Evolutionary conservation across 2,329 filamentous ascomycete species (phyloP).

Genomic region (Cryphonectria nitschkei): DNA sequence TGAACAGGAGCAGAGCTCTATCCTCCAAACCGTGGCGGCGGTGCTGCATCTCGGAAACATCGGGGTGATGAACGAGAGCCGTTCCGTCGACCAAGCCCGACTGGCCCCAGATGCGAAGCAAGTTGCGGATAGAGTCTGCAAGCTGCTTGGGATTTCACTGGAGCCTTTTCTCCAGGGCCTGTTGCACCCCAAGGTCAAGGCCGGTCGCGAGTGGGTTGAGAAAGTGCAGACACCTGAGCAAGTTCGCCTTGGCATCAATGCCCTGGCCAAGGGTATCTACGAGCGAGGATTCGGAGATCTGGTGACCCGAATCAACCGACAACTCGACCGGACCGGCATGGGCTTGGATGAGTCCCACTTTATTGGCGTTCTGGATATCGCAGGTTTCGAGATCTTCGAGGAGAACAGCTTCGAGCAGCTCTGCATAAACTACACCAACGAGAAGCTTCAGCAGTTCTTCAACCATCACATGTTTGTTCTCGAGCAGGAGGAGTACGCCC

Average conservation of each 20-base stretch:
- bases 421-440: conserved; percentile 99
- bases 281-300: conserved; percentile 94
- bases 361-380: conserved; percentile 98
- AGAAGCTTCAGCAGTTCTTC: conserved; percentile 99
- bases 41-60: conserved; percentile 95
- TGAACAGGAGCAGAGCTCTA: conserved; percentile 78
- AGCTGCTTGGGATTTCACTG: conserved; percentile 79
- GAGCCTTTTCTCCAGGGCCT: conserved; percentile 88
- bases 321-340: conserved; percentile 84
- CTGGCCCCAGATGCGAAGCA: conserved; percentile 74
- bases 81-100: conserved; percentile 87
- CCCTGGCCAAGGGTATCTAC: conserved; percentile 95
- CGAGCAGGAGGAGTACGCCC: conserved; percentile 96
- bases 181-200: conserved; percentile 91
- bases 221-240: conserved; percentile 98
- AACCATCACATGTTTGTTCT: conserved; percentile 99
- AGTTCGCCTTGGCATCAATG: conserved; percentile 86
- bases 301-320: conserved; percentile 86
- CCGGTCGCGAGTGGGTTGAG: conserved; percentile 96
- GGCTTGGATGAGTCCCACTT: conserved; percentile 89
- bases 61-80: conserved; percentile 84
- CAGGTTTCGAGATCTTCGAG: conserved; percentile 98
- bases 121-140: conserved; percentile 78
- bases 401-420: conserved; percentile 98
- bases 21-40: conserved; percentile 85